Conservation (phyloP, 768 basidiomycete species). For the Amanita phalloides region DNA sequence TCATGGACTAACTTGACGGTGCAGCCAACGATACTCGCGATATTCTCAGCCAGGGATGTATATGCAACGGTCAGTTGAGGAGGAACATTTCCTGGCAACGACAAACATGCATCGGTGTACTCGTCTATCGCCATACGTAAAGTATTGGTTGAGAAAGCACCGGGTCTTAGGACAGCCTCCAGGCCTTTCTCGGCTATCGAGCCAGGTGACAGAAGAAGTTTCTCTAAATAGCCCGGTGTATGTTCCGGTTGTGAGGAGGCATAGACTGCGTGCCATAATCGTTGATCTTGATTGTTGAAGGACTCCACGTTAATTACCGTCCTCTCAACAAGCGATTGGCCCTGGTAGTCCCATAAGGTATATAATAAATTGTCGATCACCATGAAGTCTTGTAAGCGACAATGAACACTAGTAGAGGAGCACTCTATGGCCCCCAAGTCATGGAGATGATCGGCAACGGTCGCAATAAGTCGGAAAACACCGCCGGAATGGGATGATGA, state of each 20-base stretch:
- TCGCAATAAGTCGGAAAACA: constrained; percentile 60
- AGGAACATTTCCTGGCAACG: constrained; percentile 46
- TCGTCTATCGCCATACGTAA: constrained; percentile 75
- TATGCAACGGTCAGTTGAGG: constrained; percentile 53
- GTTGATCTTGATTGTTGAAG: constrained; percentile 18
- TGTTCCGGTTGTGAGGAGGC: constrained; percentile 67
- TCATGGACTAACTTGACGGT: constrained; percentile 67
- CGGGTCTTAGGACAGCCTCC: constrained; percentile 75
- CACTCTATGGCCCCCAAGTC: constrained; percentile 50
- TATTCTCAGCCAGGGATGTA: constrained; percentile 58
- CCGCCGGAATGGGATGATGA: constrained; percentile 61
- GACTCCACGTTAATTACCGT: constrained; percentile 33
- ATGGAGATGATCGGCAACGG: constrained; percentile 45
- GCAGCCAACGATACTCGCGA: constrained; percentile 79
- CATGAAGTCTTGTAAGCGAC: constrained; percentile 70
- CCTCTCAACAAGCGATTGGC: constrained; percentile 58
- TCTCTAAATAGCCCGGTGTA: constrained; percentile 83
- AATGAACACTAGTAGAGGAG: constrained; percentile 49
- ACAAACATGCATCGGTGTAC: constrained; percentile 65
- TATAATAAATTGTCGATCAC: constrained; percentile 48
- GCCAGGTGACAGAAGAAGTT: constrained; percentile 58
- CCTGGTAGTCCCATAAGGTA: constrained; percentile 75
- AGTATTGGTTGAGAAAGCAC: constrained; percentile 77
- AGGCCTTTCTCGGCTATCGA: constrained; percentile 75
- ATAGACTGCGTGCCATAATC: constrained; percentile 42